Evolutionary conservation across 106 monocot species (phyloP).

Genomic region (Agapanthus africanus): DNA sequence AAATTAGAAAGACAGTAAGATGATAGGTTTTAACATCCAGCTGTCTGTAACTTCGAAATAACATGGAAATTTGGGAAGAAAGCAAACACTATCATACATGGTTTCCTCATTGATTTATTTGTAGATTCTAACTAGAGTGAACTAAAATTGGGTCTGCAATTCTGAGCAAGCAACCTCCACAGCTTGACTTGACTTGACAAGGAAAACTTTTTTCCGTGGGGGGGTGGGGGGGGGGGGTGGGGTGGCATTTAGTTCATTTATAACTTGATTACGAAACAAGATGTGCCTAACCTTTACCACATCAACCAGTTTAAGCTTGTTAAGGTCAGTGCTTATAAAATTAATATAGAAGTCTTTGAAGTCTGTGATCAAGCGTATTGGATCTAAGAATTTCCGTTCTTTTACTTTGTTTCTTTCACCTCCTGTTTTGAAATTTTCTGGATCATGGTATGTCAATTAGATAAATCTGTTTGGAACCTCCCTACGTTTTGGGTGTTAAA

Average conservation of each 20-base stretch:
- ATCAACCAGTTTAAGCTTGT: not conserved
- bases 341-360: constrained; percentile 2
- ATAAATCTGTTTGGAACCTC: not conserved
- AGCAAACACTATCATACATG: not conserved
- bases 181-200: not conserved
- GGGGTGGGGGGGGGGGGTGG: too few species aligned
- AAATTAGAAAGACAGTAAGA: not conserved
- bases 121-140: not conserved
- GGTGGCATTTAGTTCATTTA: not conserved
- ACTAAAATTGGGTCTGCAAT: not conserved
- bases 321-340: too few species aligned
- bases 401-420: not conserved
- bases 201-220: not conserved
- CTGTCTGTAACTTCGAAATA: not conserved
- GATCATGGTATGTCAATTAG: not conserved
- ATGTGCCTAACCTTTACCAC: not conserved
- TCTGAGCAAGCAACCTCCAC: not conserved
- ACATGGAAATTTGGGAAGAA: not conserved
- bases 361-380: not conserved
- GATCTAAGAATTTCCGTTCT: not conserved
- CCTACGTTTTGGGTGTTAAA: too few species aligned
- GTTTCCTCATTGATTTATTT: not conserved
- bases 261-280: not conserved
- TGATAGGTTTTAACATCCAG: not conserved
- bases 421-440: not conserved